Evolutionary conservation across 2,329 filamentous ascomycete species (phyloP).

Genomic region (Cercospora janseana): DNA sequence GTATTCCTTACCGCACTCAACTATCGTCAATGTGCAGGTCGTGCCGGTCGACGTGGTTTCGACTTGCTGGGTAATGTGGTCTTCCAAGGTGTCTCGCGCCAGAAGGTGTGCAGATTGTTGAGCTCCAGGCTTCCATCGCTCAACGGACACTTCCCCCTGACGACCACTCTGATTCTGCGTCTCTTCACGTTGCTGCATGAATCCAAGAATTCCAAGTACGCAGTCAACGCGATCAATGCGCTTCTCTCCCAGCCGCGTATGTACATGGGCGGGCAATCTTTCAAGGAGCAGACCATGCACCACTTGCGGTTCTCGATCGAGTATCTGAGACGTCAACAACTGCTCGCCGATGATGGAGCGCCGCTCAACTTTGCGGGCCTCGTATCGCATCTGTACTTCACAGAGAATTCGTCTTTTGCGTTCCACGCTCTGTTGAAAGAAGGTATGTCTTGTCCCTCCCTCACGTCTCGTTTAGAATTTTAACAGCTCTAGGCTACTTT

Average conservation of each 20-base stretch:
- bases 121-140: conserved; percentile 72
- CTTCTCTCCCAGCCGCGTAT: conserved; percentile 68
- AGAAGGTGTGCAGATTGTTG: conserved; percentile 66
- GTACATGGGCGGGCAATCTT: conserved; percentile 67
- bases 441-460: conserved; percentile 40
- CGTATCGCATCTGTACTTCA: conserved; percentile 72
- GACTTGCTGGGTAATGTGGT: conserved; percentile 79
- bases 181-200: conserved; percentile 66
- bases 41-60: conserved; percentile 76
- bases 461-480: background rate
- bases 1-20: conserved; percentile 71
- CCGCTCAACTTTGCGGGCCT: conserved; percentile 71
- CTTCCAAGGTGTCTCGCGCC: conserved; percentile 63
- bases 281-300: conserved; percentile 68
- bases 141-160: conserved; percentile 75
- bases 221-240: conserved; percentile 61
- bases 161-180: conserved; percentile 68
- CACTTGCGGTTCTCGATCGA: conserved; percentile 79
- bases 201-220: conserved; percentile 62
- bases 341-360: conserved; percentile 59
- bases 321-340: conserved; percentile 67
- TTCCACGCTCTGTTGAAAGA: conserved; percentile 71
- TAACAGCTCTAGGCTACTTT: conserved; percentile 53
- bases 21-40: conserved; percentile 72
- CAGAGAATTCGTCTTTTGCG: conserved; percentile 71